Evolutionary conservation across 2,329 filamentous ascomycete genomes (phyloP), one percentile per base, ranked within the genome.

Genomic region (Aspergillus oerlinghausenensis): DNA sequence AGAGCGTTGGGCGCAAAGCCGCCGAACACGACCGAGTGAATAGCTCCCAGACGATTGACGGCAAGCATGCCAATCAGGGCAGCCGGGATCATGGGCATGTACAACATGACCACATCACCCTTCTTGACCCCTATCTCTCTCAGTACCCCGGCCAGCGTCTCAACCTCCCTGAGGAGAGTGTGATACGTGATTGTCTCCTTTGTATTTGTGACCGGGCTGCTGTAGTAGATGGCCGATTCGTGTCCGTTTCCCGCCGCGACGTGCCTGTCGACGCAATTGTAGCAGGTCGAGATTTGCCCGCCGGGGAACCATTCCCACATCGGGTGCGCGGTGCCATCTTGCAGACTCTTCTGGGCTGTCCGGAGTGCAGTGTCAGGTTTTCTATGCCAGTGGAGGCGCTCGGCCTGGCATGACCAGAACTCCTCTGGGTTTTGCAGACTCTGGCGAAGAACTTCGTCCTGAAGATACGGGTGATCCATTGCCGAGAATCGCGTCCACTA

Each of bases 1-100:
- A 97, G 80, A 3, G 92, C 89, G 7, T 82, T 79, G 0, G 92
- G 80, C 0, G 90, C 91, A 70, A 97, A 97, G 0, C 92, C 92
- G 43, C 93, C 92, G 73, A 97, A 97, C 3, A 97, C 92, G 4
- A 96, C 90, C 3, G 90, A 87, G 70, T 97, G 93, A 52, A 97
- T 85, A n/a, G 92, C 92, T 11, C 92, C 93, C 0, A 97, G 80
- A 9, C 92, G 85, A 59, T 85, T 86, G 57, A 89, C 84, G 23
- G 92, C 92, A 3, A 97, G 84, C 62, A 94, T 91, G 9, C 89
- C 92, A 59, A 95, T 85, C 17, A 96, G 72, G 1, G 92, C 89
- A 0, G 90, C 87, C 0, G 93, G 92, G 49, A 97, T 90, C 92
- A 97, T 97, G 54, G 92, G 92, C 92, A 97, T 96, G 74, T 97